Conservation (phyloP, 1,284 basidiomycete species). For the Trichosporon ovoides region DNA sequence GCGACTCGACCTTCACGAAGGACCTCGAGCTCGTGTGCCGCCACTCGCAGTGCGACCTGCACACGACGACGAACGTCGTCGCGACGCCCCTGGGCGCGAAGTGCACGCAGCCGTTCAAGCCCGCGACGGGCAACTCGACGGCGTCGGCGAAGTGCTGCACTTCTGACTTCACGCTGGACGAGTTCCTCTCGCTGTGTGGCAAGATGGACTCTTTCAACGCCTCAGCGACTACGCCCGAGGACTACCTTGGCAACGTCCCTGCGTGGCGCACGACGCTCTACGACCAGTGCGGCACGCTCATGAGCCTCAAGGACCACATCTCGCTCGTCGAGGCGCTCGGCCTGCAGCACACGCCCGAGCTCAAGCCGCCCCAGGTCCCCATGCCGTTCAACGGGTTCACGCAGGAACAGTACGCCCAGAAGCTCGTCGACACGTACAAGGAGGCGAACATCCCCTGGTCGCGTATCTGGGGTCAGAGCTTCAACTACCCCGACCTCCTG, state of each 20-base stretch:
- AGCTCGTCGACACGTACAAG: constrained; percentile 19
- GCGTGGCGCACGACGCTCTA: constrained; percentile 18
- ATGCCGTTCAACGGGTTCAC: constrained; percentile 26
- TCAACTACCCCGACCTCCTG: constrained; percentile 19
- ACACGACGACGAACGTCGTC: constrained; percentile 22
- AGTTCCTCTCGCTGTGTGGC: constrained; percentile 20
- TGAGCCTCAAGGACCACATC: constrained; percentile 20
- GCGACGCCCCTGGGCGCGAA: constrained; percentile 19
- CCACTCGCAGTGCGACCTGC: constrained; percentile 25
- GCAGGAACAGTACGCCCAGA: constrained; percentile 19
- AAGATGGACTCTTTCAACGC: constrained; percentile 21
- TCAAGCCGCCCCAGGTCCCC: constrained; percentile 18
- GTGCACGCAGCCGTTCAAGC: constrained; percentile 19
- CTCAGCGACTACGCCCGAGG: constrained; percentile 16
- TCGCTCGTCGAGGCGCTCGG: constrained; percentile 17
- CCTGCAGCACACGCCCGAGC: constrained; percentile 21
- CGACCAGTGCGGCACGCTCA: constrained; percentile 20
- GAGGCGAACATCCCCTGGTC: constrained; percentile 7
- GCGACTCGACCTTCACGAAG: constrained; percentile 22
- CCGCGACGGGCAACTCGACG: constrained; percentile 8
- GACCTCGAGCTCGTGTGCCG: constrained; percentile 25
- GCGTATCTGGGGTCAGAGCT: constrained; percentile 22
- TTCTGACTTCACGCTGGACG: constrained; percentile 21
- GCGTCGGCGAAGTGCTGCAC: constrained; percentile 24
- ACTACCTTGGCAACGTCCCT: constrained; percentile 11